A percentile compares a stretch with the other conserved stretches of the same genome.
These are phyloP conservation scores for Grosmannia penicillata DNA, from an alignment of 2,329 filamentous ascomycete species.

Conservation along the genomic window DNA sequence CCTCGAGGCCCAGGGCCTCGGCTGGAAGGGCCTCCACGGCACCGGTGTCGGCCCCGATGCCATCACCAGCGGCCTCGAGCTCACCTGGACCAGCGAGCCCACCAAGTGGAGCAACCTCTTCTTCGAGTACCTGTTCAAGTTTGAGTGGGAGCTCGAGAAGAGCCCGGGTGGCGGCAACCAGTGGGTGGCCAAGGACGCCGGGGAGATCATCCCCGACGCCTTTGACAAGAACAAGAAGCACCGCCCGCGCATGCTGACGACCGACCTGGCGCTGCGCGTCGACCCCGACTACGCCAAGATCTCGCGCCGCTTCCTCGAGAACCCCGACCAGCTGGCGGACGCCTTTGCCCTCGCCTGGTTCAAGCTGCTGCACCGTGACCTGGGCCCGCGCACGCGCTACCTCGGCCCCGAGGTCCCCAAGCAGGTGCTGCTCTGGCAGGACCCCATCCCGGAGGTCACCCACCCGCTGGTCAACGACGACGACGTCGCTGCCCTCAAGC, in stretches of 20 bases:
- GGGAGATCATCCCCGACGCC: conserved; percentile 54
- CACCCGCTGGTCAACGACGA: conserved; percentile 43
- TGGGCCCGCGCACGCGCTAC: conserved; percentile 58
- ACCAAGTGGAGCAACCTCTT: conserved; percentile 63
- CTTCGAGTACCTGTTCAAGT: conserved; percentile 64
- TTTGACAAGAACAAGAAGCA: conserved; percentile 58
- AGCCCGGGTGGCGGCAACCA: conserved; percentile 64
- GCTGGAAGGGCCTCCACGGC: conserved; percentile 52
- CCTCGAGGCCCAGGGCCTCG: conserved; percentile 54
- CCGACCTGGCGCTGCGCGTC: conserved; percentile 56
- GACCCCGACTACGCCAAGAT: conserved; percentile 67
- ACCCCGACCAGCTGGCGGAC: conserved; percentile 54
- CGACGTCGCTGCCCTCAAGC: conserved; percentile 53
- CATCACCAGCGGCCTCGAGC: conserved; percentile 65
- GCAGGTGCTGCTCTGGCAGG: conserved; percentile 61
- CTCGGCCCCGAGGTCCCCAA: conserved; percentile 59
- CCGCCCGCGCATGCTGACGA: conserved; percentile 62
- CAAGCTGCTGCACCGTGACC: conserved; percentile 69
- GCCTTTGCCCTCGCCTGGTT: conserved; percentile 66
- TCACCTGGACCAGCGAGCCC: conserved; percentile 65
- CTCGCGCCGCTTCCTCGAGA: conserved; percentile 50
- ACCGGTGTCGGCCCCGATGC: conserved; percentile 56
- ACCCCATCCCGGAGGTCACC: conserved; percentile 48
- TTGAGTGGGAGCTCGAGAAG: conserved; percentile 64
- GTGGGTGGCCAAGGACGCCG: conserved; percentile 57